These are phyloP conservation scores for Rhytidiadelphus loreus DNA, from an alignment of 225 moss, liverwort and hornwort species.

Conservation along the genomic window DNA sequence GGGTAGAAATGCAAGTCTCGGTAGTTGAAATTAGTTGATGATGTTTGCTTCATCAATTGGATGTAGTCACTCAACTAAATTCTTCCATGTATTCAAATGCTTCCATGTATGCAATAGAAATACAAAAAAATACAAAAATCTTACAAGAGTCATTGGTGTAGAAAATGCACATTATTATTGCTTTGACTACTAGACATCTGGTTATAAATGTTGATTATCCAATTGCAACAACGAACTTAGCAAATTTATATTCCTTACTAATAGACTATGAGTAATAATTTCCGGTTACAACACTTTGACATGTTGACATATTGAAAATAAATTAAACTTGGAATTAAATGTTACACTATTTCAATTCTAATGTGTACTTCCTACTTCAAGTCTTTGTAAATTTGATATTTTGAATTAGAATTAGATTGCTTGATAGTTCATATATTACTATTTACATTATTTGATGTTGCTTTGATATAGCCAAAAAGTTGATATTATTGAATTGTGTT, in stretches of 20 bases:
- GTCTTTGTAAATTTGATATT: neutral
- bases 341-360: neutral
- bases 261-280: neutral
- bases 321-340: neutral
- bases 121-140: rapidly evolving
- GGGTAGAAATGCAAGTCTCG: neutral
- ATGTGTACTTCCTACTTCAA: neutral
- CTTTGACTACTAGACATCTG: neutral
- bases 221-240: neutral
- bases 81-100: neutral
- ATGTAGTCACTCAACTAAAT: neutral
- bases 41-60: neutral
- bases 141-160: neutral
- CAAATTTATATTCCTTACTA: neutral
- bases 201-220: neutral
- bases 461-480: neutral
- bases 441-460: neutral
- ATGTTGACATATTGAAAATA: neutral
- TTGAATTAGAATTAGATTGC: neutral
- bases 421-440: neutral
- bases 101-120: neutral
- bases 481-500: neutral
- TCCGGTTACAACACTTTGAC: neutral
- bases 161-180: neutral
- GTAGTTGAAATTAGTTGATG: neutral